A percentile compares a stretch with the other conserved stretches of the same genome.
Conservation (phyloP, 805 yeast genomes). For the Metschnikowia amazonensis region DNA sequence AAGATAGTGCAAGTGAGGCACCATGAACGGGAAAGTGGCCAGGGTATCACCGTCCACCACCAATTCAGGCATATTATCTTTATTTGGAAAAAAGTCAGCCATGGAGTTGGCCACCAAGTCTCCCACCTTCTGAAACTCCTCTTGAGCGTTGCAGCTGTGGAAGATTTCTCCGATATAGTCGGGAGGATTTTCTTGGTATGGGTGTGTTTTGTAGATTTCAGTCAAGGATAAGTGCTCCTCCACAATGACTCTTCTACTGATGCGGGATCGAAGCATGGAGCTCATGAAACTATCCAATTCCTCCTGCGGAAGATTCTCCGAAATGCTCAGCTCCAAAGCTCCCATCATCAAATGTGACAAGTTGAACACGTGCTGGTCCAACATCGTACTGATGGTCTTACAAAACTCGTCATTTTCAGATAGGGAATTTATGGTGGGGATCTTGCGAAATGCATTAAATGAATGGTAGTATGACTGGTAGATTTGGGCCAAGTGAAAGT, state of each 20-base stretch:
- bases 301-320: slow-evolving; percentile 53
- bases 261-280: slow-evolving; percentile 75
- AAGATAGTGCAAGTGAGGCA: slow-evolving; percentile 80
- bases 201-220: slow-evolving; percentile 51
- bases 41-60: slow-evolving; percentile 69
- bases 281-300: slow-evolving; percentile 73
- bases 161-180: slow-evolving; percentile 75
- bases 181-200: slow-evolving; percentile 47
- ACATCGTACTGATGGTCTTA: slow-evolving; percentile 53
- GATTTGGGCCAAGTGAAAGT: slow-evolving; percentile 80
- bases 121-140: slow-evolving; percentile 56
- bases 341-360: slow-evolving; percentile 93
- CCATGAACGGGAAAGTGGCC: slow-evolving; percentile 74
- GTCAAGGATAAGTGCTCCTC: slow-evolving; percentile 88
- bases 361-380: slow-evolving; percentile 77
- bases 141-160: slow-evolving; percentile 69
- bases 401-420: slow-evolving; percentile 78
- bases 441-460: slow-evolving; percentile 78
- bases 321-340: slow-evolving; percentile 71
- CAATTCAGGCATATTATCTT: slow-evolving; percentile 63
- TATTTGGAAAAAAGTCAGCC: slow-evolving; percentile 48
- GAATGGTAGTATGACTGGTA: slow-evolving; percentile 87
- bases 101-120: slow-evolving; percentile 49
- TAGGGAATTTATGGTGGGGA: slow-evolving; percentile 61
- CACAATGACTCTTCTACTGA: slow-evolving; percentile 83